Percentiles rank a stretch among this genome's conserved stretches.
Conservation (phyloP, 2,329 filamentous ascomycete species). For the Biscogniauxia sp. region DNA sequence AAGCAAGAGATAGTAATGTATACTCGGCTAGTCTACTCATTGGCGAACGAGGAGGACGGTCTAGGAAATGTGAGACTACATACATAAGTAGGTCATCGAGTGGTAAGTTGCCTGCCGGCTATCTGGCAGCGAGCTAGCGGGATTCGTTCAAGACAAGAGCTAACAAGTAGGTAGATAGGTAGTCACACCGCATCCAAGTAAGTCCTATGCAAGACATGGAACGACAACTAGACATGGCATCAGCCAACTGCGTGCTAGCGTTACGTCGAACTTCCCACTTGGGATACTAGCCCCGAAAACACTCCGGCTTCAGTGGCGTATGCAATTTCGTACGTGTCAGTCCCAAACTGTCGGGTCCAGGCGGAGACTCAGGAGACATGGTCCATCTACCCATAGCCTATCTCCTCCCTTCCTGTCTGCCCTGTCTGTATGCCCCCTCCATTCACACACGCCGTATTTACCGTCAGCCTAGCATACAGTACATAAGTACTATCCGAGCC, state of each 20-base stretch:
- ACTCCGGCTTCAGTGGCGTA: not conserved
- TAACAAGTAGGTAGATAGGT: not conserved
- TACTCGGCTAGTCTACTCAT: not conserved
- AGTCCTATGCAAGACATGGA: conserved; percentile 1
- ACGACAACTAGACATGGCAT: not conserved
- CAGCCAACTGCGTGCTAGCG: not conserved
- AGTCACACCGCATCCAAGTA: conserved; percentile 2
- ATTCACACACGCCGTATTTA: not conserved
- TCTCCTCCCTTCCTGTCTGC: no score
- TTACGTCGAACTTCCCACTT: not conserved
- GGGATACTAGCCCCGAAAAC: not conserved
- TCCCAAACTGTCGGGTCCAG: not conserved
- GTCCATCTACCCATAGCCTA: not conserved
- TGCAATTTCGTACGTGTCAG: conserved; percentile 1
- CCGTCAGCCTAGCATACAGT: not conserved
- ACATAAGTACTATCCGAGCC: not conserved
- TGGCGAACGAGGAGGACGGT: not conserved
- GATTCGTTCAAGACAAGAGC: not conserved
- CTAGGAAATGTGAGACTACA: not conserved
- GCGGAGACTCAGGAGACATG: not conserved
- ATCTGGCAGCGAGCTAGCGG: not conserved
- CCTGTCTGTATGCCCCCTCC: no score
- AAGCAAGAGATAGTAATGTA: not conserved
- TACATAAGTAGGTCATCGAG: not conserved
- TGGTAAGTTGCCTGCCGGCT: not conserved